These are phyloP conservation scores for Sugiyamaella novakii DNA, from an alignment of 1,139 yeast species.

Conservation along the genomic window DNA sequence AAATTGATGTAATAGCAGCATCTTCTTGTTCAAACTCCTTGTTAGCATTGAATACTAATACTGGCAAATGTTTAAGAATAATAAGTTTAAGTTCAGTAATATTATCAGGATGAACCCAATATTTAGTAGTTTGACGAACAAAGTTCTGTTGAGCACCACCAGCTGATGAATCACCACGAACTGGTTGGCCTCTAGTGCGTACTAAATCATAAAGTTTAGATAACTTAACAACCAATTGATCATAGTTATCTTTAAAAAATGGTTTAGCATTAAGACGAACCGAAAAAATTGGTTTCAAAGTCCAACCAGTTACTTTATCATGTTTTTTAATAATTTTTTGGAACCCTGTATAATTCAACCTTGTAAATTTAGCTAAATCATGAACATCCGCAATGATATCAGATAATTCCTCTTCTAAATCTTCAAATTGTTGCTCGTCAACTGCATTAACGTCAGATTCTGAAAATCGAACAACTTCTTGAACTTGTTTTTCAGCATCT, in stretches of 20 bases:
- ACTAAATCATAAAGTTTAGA: conserved; percentile 90
- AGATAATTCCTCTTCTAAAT: conserved; percentile 84
- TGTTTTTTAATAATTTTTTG: conserved; percentile 95
- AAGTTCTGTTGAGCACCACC: conserved; percentile 98
- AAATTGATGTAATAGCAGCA: conserved; percentile 93
- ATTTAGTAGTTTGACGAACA: conserved; percentile 96
- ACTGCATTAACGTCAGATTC: conserved; percentile 39
- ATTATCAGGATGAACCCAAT: conserved; percentile 99
- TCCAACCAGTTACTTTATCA: conserved; percentile 84
- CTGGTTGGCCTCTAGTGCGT: conserved; percentile 93
- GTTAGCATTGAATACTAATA: conserved; percentile 90
- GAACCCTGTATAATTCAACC: conserved; percentile 93
- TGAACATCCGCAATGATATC: conserved; percentile 97
- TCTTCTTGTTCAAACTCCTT: conserved; percentile 95
- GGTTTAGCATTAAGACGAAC: conserved; percentile 92
- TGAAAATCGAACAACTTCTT: conserved; percentile 57
- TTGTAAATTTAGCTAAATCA: conserved; percentile 89
- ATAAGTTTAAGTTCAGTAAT: conserved; percentile 95
- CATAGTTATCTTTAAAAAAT: conserved; percentile 93
- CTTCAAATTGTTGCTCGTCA: conserved; percentile 81
- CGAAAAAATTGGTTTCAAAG: conserved; percentile 86
- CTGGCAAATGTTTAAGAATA: conserved; percentile 92
- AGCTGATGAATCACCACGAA: conserved; percentile 90
- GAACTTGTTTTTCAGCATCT: conserved; percentile 71
- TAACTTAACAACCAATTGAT: conserved; percentile 80